A percentile compares a stretch with the other conserved stretches of the same genome.
Evolutionary conservation across 2,329 filamentous ascomycete species (phyloP).

Genomic region (Colletotrichum horii): DNA sequence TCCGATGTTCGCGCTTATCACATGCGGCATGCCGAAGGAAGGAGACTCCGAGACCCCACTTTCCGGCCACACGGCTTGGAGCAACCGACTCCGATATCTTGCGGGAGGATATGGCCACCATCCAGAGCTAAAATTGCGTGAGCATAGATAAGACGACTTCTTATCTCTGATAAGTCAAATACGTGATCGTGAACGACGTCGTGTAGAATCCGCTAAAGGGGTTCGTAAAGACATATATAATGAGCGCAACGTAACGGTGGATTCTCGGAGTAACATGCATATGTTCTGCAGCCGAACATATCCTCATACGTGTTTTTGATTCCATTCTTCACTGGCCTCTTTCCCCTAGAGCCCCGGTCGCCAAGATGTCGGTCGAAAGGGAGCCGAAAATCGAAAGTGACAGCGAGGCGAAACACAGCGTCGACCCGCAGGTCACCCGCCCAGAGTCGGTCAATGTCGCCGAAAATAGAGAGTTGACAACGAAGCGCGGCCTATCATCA

Average conservation of each 20-base stretch:
- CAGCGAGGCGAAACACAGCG: neutral
- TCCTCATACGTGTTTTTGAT: neutral
- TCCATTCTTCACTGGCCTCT: neutral
- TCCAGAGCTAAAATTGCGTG: neutral
- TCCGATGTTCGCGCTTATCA: neutral
- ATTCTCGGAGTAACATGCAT: neutral
- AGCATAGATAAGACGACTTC: neutral
- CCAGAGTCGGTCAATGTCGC: neutral
- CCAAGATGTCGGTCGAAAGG: neutral
- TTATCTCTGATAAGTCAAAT: neutral
- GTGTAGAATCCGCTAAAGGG: neutral
- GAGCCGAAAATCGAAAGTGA: neutral
- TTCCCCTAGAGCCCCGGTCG: neutral
- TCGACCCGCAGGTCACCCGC: neutral
- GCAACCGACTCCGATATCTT: neutral
- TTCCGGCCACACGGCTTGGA: neutral
- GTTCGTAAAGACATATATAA: neutral
- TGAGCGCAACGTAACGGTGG: neutral
- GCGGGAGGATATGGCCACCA: neutral
- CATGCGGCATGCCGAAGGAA: neutral
- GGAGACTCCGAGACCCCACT: neutral
- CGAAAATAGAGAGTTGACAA: neutral
- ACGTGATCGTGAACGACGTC: neutral
- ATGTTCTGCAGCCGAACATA: neutral
- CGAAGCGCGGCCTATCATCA: constrained; percentile 10